phyloP scores from a whole-genome alignment of 495 filamentous ascomycete genomes.

The Clohesyomyces aquaticus region DNA sequence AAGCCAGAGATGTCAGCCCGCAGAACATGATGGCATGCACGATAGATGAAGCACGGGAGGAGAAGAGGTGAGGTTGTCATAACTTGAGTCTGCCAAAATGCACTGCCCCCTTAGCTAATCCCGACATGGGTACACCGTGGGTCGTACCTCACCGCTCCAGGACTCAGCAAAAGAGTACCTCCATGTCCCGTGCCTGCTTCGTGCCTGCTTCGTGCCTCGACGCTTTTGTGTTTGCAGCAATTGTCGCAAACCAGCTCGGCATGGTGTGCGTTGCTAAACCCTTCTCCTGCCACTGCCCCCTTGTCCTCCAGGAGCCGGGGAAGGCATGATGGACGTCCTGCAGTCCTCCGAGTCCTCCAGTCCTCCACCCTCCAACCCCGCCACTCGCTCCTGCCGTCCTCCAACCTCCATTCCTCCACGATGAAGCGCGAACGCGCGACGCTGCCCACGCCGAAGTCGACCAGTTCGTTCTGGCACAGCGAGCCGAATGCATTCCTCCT shows the following conservation, averaged over 20 bases:
- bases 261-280: not conserved
- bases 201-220: too few relatives aligned
- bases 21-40: not conserved
- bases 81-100: constrained; percentile 8
- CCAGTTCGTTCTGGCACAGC: constrained; percentile 74
- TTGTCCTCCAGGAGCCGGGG: not conserved
- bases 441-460: constrained; percentile 44
- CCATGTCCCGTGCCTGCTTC: constrained; percentile 2
- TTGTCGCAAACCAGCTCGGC: not conserved
- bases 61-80: constrained; percentile 6
- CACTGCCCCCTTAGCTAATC: constrained; percentile 37
- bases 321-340: not conserved
- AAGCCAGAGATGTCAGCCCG: too few relatives aligned
- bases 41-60: not conserved
- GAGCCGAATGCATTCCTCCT: constrained; percentile 60
- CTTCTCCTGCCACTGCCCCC: not conserved
- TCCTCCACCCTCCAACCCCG: not conserved
- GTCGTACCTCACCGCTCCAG: constrained; percentile 1
- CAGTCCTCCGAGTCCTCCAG: constrained; percentile 1
- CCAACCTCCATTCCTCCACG: not conserved
- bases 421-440: constrained; percentile 25
- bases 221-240: too few relatives aligned
- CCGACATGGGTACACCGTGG: not conserved
- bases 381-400: not conserved
- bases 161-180: constrained; percentile 13